Percentiles rank a stretch among this genome's conserved stretches.
Evolutionary conservation across 768 basidiomycete genomes (phyloP).

Genomic region (Trametes punicea): DNA sequence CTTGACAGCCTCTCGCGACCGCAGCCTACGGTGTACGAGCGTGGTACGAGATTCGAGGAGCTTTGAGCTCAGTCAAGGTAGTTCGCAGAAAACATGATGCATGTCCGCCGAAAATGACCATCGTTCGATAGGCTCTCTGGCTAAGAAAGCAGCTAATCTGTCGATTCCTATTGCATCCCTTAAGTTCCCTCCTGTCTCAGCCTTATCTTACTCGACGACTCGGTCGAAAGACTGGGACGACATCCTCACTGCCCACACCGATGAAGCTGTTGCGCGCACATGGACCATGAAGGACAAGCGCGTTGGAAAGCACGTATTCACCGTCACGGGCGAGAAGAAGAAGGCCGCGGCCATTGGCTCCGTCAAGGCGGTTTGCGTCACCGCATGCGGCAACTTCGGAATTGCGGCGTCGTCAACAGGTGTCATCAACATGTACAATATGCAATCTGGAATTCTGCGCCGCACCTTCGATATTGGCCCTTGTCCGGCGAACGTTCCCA

Average conservation of each 20-base stretch:
- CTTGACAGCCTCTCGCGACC: constrained; percentile 84
- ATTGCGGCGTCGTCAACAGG: constrained; percentile 80
- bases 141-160: constrained; percentile 73
- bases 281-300: constrained; percentile 87
- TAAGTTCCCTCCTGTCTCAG: constrained; percentile 78
- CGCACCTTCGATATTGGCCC: constrained; percentile 71
- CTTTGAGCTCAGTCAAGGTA: constrained; percentile 92
- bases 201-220: constrained; percentile 73
- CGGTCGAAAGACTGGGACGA: constrained; percentile 98
- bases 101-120: not conserved
- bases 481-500: constrained; percentile 52
- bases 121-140: constrained; percentile 66
- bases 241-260: constrained; percentile 84
- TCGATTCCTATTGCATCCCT: constrained; percentile 78
- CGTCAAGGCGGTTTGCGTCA: constrained; percentile 83
- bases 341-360: constrained; percentile 50
- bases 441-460: constrained; percentile 89
- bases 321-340: constrained; percentile 49
- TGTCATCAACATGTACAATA: constrained; percentile 87
- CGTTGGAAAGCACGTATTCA: constrained; percentile 72
- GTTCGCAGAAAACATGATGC: not conserved
- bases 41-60: constrained; percentile 94
- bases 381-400: constrained; percentile 95
- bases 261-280: constrained; percentile 78
- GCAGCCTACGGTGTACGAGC: constrained; percentile 84